Percentiles rank a stretch among this genome's conserved stretches.
Evolutionary conservation across 495 filamentous ascomycete species (phyloP).

Genomic region (Aspergillus saccharolyticus): DNA sequence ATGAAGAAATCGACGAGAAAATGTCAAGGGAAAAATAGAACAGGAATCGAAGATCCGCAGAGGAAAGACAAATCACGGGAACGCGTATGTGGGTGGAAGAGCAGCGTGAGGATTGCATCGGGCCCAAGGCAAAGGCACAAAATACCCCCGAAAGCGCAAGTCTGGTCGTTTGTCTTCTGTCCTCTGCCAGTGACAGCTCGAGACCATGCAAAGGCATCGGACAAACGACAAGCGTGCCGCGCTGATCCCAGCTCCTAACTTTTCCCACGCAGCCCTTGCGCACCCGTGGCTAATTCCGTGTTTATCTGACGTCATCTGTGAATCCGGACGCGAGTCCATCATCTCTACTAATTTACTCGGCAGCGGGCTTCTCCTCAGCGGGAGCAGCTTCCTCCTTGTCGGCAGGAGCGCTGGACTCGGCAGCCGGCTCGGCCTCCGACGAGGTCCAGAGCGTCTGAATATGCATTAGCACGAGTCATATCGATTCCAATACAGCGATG

Average conservation of each 20-base stretch:
- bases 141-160: not conserved
- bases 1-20: conserved; percentile 20
- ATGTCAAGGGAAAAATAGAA: conserved; percentile 1
- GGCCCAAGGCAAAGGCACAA: not conserved
- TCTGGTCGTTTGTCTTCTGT: no score
- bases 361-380: conserved; percentile 48
- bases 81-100: not conserved
- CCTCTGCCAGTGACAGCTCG: no score
- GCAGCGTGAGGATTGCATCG: not conserved
- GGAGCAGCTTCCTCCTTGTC: conserved; percentile 50
- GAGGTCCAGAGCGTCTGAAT: conserved; percentile 94
- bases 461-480: conserved; percentile 18
- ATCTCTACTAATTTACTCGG: conserved; percentile 39
- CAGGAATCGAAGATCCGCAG: conserved; percentile 15
- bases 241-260: no score
- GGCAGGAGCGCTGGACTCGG: conserved; percentile 53
- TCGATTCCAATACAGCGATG: conserved; percentile 12
- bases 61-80: conserved; percentile 10
- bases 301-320: conserved; percentile 6
- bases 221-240: not conserved
- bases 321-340: conserved; percentile 35
- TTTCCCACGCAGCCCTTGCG: not conserved
- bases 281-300: not conserved
- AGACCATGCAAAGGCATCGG: no score
- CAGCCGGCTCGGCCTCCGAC: conserved; percentile 81